Percentiles rank a stretch among this genome's conserved stretches.
Conservation (phyloP, 305 asterid genomes). For the Solanum hybrid region DNA sequence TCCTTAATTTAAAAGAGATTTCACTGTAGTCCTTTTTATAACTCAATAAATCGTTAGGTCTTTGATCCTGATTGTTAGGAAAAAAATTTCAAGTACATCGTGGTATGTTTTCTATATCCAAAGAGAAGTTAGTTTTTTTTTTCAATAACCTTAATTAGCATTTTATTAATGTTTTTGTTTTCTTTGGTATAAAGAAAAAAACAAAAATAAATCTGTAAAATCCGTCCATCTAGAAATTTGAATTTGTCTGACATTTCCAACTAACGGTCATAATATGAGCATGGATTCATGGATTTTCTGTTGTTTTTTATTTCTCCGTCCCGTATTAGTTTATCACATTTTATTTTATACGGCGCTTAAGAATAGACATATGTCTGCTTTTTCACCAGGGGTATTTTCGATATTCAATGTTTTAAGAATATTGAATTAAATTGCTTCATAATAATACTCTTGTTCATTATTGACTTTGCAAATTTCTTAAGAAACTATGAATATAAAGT, state of each 20-base stretch:
- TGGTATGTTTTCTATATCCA: too few species aligned
- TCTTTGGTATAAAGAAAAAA: neutral
- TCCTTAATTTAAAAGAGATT: too few species aligned
- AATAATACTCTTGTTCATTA: too few species aligned
- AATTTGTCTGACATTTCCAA: neutral
- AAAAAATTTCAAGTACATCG: neutral
- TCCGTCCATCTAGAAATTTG: neutral
- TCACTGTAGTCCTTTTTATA: too few species aligned
- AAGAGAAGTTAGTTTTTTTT: neutral
- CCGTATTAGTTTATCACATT: neutral
- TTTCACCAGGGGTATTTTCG: neutral
- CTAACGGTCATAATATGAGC: neutral
- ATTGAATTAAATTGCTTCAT: neutral
- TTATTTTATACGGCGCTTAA: too few species aligned
- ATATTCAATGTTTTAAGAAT: too few species aligned
- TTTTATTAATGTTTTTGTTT: neutral
- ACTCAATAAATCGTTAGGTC: neutral
- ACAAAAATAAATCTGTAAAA: neutral
- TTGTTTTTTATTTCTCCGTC: too few species aligned
- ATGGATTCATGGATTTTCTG: neutral
- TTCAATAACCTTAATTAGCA: neutral
- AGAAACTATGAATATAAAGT: too few species aligned
- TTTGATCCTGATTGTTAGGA: neutral
- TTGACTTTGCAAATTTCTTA: too few species aligned
- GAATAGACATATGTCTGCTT: neutral